These are phyloP conservation scores for Rhizopogon roseolus DNA, from an alignment of 768 basidiomycete genomes.

Conservation along the genomic window DNA sequence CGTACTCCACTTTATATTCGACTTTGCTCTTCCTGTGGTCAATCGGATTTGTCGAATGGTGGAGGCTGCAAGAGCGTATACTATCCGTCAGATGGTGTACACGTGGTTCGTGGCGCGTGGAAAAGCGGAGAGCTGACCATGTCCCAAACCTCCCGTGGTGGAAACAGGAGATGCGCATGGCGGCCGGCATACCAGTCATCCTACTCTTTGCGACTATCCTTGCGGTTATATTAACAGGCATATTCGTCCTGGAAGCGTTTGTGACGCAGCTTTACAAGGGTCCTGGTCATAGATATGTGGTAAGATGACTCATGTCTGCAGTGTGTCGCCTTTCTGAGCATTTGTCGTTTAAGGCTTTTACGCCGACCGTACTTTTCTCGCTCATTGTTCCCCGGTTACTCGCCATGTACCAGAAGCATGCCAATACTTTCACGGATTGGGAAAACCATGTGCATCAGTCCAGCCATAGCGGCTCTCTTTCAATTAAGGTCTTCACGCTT, in stretches of 20 bases:
- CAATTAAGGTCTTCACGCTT: slow-evolving; percentile 87
- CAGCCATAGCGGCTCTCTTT: slow-evolving; percentile 72
- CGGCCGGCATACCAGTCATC: slow-evolving; percentile 70
- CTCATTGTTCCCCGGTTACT: slow-evolving; percentile 78
- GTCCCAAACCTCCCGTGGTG: slow-evolving; percentile 62
- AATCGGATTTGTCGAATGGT: slow-evolving; percentile 83
- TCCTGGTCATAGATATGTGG: slow-evolving; percentile 73
- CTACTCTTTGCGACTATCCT: slow-evolving; percentile 67
- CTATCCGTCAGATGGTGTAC: slow-evolving; percentile 83
- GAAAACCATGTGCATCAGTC: slow-evolving; percentile 88
- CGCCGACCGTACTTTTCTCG: slow-evolving; percentile 81
- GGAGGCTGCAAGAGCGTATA: slow-evolving; percentile 82
- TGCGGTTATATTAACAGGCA: slow-evolving; percentile 66
- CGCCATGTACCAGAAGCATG: slow-evolving; percentile 63
- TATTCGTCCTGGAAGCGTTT: slow-evolving; percentile 89
- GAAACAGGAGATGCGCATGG: slow-evolving; percentile 61
- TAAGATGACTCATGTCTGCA: slow-evolving; percentile 34
- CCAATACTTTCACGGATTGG: slow-evolving; percentile 72
- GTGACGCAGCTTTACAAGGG: slow-evolving; percentile 87
- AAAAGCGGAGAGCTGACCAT: slow-evolving; percentile 63
- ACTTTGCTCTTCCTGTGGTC: slow-evolving; percentile 78
- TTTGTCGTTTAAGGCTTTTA: slow-evolving; percentile 49
- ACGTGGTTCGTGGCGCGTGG: slow-evolving; percentile 70
- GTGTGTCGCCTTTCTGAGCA: background rate
- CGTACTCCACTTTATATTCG: slow-evolving; percentile 78